Evolutionary conservation across 345 rosid species (phyloP), one percentile per base, ranked within the genome.

Genomic region (Gossypium mustelinum): DNA sequence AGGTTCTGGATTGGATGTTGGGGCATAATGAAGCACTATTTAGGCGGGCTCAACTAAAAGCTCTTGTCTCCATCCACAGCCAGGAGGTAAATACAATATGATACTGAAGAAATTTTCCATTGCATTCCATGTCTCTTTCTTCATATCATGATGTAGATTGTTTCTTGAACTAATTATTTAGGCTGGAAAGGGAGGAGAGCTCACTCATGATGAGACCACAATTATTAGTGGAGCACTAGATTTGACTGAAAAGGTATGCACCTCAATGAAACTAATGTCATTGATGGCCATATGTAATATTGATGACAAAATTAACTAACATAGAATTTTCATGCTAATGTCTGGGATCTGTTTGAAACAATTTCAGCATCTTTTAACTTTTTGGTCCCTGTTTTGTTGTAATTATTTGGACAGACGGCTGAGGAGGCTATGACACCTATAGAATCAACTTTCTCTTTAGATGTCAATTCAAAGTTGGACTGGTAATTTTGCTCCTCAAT

Each of bases 361-460:
- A 57, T 25, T 57, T 1, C 63, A 20, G 22, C 13, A 54, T 64
- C 51, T n/a, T 34, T 48, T 17, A 68, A 16, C 13, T 76, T 4
- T 9, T 22, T 76, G 66, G 24, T 55, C 13, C 16, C 11, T 58
- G 65, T 17, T 34, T 45, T 5, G 2, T 75, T 75, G 0, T n/a
- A 27, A 57, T 4, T 72, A 44, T 73, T 63, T 85, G 50, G 75
- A 73, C 89, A 95, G 98, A 95, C 99, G 51, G 98, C 99, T 56
- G 94, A 93, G 75, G 99, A 95, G 84, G 99, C 99, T 50, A 95
- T 95, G 99, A 95, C 98, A 41, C 99, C 99, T 50, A 95, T 95
- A 76, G 99, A 93, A 73, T 95, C 99, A 45, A 95, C 97, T 61
- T 93, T 95, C 79, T 95, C 99, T 48, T 83, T 93, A 76, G 97